Conservation (phyloP, 306 rosid species). For the Fragaria iinumae region DNA sequence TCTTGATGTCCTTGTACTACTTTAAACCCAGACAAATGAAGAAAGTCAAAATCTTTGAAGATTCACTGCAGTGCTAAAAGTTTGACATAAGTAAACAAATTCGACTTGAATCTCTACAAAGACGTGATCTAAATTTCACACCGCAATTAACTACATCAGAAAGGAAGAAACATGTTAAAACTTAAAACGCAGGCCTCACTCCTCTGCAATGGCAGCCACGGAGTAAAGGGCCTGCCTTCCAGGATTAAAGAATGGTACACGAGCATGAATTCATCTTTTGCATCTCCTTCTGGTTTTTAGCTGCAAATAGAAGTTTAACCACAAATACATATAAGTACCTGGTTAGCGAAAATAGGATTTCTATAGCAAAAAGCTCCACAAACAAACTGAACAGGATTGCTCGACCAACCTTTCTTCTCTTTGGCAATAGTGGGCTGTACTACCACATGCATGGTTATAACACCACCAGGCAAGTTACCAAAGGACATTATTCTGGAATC, state of each 20-base stretch:
- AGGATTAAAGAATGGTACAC: conserved; percentile 56
- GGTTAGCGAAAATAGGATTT: background rate
- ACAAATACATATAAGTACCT: background rate
- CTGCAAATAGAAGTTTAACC: conserved; percentile 31
- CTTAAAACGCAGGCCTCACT: background rate
- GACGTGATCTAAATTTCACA: background rate
- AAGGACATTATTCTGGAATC: conserved; percentile 51
- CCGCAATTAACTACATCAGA: background rate
- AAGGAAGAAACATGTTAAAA: background rate
- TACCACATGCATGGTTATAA: conserved; percentile 64
- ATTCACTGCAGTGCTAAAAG: background rate
- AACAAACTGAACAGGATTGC: background rate
- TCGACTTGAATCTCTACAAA: background rate
- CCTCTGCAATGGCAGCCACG: background rate
- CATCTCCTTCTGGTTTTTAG: conserved; percentile 41
- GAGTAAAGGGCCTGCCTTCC: conserved; percentile 19
- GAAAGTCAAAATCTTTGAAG: background rate
- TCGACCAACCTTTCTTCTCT: conserved; percentile 53
- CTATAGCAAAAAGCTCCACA: background rate
- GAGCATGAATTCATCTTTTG: conserved; percentile 57
- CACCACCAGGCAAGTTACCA: conserved; percentile 49
- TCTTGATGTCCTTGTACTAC: background rate
- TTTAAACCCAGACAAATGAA: background rate
- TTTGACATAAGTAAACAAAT: background rate
- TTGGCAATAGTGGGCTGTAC: conserved; percentile 55